Conservation (phyloP, 1,284 basidiomycete species). For the Pseudozyma thailandica region DNA sequence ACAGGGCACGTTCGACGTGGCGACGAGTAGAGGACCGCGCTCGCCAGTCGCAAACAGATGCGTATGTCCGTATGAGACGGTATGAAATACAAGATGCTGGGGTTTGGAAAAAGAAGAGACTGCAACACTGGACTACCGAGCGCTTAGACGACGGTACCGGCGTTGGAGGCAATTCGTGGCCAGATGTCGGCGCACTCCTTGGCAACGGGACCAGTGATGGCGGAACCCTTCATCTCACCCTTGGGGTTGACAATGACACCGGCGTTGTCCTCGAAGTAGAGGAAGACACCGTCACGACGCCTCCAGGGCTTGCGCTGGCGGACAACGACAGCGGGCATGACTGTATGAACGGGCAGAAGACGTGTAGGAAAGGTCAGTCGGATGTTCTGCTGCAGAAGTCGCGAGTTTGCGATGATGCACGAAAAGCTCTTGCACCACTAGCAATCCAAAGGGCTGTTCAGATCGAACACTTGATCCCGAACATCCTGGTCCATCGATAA, state of each 20-base stretch:
- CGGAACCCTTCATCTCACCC: constrained; percentile 97
- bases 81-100: constrained; percentile 45
- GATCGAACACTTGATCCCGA: too few species aligned
- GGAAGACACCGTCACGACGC: constrained; percentile 96
- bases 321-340: constrained; percentile 96
- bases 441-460: too few species aligned
- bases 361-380: constrained; percentile 21
- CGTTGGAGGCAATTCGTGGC: constrained; percentile 97
- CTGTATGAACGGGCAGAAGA: constrained; percentile 70
- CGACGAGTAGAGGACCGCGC: constrained; percentile 7
- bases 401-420: too few species aligned
- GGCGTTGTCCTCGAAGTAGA: constrained; percentile 88
- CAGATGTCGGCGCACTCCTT: constrained; percentile 99
- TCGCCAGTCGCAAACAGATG: constrained; percentile 36
- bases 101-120: background rate
- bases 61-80: constrained; percentile 19
- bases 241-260: constrained; percentile 80
- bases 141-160: constrained; percentile 89
- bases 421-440: background rate
- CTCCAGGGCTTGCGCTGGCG: constrained; percentile 99
- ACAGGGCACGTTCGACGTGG: constrained; percentile 35
- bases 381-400: constrained; percentile 1
- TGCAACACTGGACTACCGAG: background rate
- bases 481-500: too few species aligned
- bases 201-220: constrained; percentile 96